Evolutionary conservation across 208 protist species (phyloP), one percentile per base, ranked within the genome.

Genomic region (Acanthamoeba castellanii): DNA sequence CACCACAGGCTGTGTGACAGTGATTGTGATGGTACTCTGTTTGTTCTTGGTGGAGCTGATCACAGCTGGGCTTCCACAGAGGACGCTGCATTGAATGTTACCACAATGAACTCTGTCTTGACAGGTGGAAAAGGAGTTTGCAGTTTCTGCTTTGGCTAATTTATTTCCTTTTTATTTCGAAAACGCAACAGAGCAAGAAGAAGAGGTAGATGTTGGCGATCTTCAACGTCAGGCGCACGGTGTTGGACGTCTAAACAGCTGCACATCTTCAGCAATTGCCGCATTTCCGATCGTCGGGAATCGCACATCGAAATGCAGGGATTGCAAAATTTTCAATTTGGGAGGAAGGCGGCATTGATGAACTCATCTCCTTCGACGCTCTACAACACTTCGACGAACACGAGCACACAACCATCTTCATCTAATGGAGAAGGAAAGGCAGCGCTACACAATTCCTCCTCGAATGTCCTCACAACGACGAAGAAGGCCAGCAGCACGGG

Each of bases 251-350:
- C 59, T 64, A n/a, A 16, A n/a, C n/a, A 22, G 22, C 59, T 64
- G 59, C 59, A 64, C 59, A 22, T 64, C 59, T n/a, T n/a, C n/a
- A n/a, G n/a, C n/a, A n/a, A n/a, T 11, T 52, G 47, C 47, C 4
- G 4, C 47, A 11, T 14, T 52, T 52, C 4, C 11, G 11, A 52
- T 52, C 47, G 47, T 52, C 59, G 18, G 20, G 27, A 70, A 70
- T 70, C 64, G 6, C 27, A 32, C n/a, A n/a, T n/a, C n/a, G n/a
- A n/a, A 78, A 78, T 47, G 70, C 70, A 50, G n/a, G 25, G 25
- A 55, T 20, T 84, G 78, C 47, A 87, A 34, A 55, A 87, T 87
- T 87, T 87, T 37, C 42, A 87, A 61, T 87, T 87, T 87, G 78
- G 78, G 13, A 52, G 30, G 50, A 87, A 87, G 78, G 50, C 47